Evolutionary conservation across 441 rosid genomes (phyloP), one percentile per base, ranked within the genome.

Genomic region (Arabidopsis hybrid): DNA sequence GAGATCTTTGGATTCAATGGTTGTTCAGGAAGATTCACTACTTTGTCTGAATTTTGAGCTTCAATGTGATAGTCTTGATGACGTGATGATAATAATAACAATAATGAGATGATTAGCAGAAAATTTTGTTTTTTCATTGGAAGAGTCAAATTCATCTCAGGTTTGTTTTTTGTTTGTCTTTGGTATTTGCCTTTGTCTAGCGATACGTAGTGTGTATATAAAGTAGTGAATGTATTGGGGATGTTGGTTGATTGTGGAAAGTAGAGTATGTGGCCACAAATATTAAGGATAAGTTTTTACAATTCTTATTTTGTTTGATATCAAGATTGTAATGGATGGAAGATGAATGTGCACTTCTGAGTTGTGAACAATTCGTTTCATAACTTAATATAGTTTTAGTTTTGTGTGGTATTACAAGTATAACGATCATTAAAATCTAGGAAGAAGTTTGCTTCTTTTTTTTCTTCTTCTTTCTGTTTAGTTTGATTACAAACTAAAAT

Each of bases 21-120:
- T 75, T 88, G 92, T 43, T 78, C 86, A 0, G 92, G 92, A 21
- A 88, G 85, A 52, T 78, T 71, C 26, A 75, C 74, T 21, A 85
- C 78, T 67, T 83, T 78, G 59, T 83, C 87, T 7, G 80, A 68
- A 77, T 83, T 82, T 42, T 75, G 83, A 45, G 83, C 74, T 70
- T 40, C 70, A 47, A 55, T 62, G 40, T 38, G 63, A 60, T 67
- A 60, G 51, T 52, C 69, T 42, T 75, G 69, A 6, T 45, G 62
- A 56, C 45, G 51, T 68, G 51, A 74, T 60, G 63, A 67, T 52
- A 55, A 7, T 34, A 42, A 10, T 40, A 42, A 8, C 32, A 62
- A 45, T 38, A 75, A 11, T 46, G 74, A 46, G 74, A 62, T 69
- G 52, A 55, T 55, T 38, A 69, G 45, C 31, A 62, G 36, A 68